These are phyloP conservation scores for Fusarium transvaalense DNA, from an alignment of 2,329 filamentous ascomycete genomes.

Conservation along the genomic window DNA sequence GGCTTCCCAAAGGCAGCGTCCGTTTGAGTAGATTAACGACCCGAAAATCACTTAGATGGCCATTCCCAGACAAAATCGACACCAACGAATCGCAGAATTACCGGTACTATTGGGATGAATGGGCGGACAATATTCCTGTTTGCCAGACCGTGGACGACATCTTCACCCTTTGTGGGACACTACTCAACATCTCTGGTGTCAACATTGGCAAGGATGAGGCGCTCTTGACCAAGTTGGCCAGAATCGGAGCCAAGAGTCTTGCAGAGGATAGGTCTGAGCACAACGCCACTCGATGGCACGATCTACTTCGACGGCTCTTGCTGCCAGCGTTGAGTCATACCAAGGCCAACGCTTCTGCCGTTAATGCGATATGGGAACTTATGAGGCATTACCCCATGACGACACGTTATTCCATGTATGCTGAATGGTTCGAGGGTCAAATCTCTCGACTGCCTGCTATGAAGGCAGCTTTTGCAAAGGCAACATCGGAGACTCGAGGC, in stretches of 20 bases:
- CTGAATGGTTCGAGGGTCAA: slow-evolving; percentile 89
- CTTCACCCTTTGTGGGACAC: slow-evolving; percentile 84
- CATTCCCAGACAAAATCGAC: slow-evolving; percentile 82
- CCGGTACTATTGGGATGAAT: slow-evolving; percentile 97
- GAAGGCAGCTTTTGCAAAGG: slow-evolving; percentile 80
- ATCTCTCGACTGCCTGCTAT: slow-evolving; percentile 83
- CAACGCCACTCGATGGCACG: slow-evolving; percentile 85
- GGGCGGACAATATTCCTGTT: slow-evolving; percentile 91
- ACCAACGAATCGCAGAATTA: slow-evolving; percentile 83
- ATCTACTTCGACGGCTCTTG: slow-evolving; percentile 85
- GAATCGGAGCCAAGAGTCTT: slow-evolving; percentile 84
- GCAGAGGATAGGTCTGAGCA: slow-evolving; percentile 74
- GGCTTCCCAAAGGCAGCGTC: slow-evolving; percentile 76
- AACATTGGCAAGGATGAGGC: slow-evolving; percentile 87
- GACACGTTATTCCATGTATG: slow-evolving; percentile 87
- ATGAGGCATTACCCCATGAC: slow-evolving; percentile 82
- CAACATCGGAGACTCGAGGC: slow-evolving; percentile 82
- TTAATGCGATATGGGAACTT: slow-evolving; percentile 88
- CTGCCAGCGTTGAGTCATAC: slow-evolving; percentile 89
- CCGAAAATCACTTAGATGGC: slow-evolving; percentile 84
- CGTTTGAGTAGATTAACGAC: slow-evolving; percentile 69
- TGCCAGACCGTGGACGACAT: slow-evolving; percentile 93
- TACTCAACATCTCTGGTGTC: slow-evolving; percentile 87
- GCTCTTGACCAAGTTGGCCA: slow-evolving; percentile 84
- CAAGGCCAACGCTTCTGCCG: slow-evolving; percentile 83